phyloP scores from a whole-genome alignment of 768 basidiomycete genomes.

The Calvatia gigantea region DNA sequence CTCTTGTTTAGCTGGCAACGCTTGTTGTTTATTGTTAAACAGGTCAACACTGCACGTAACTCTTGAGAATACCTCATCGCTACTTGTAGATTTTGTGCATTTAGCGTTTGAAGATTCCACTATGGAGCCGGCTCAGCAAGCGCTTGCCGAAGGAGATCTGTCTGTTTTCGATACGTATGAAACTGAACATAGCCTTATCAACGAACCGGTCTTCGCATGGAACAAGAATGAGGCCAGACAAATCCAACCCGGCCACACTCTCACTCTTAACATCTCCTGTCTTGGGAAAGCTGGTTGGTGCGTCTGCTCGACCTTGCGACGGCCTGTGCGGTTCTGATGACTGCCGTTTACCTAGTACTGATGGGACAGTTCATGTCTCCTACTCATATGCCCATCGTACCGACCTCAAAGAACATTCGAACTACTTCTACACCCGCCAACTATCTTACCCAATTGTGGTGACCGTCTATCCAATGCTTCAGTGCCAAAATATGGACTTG shows the following conservation, averaged over 20 bases:
- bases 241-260: slow-evolving; percentile 69
- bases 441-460: slow-evolving; percentile 85
- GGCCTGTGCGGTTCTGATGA: not conserved
- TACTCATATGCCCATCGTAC: slow-evolving; percentile 69
- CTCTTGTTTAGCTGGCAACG: not conserved
- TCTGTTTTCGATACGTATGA: slow-evolving; percentile 88
- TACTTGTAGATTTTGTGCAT: slow-evolving; percentile 83
- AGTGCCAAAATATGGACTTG: slow-evolving; percentile 81
- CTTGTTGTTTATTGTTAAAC: slow-evolving; percentile 11
- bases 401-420: slow-evolving; percentile 27
- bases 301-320: slow-evolving; percentile 25
- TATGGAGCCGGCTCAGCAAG: slow-evolving; percentile 68
- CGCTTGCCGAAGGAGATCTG: slow-evolving; percentile 75
- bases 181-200: slow-evolving; percentile 76
- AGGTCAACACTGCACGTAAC: slow-evolving; percentile 85
- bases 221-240: slow-evolving; percentile 41
- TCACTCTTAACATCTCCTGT: slow-evolving; percentile 67
- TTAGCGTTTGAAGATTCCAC: slow-evolving; percentile 92
- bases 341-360: slow-evolving; percentile 49
- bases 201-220: slow-evolving; percentile 83
- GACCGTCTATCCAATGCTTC: slow-evolving; percentile 94
- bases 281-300: slow-evolving; percentile 93
- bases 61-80: slow-evolving; percentile 82
- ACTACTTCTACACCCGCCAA: slow-evolving; percentile 82
- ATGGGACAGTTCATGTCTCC: slow-evolving; percentile 76